Evolutionary conservation across 345 rosid genomes (phyloP), one percentile per base, ranked within the genome.

Genomic region (Euphorbia lathyris): DNA sequence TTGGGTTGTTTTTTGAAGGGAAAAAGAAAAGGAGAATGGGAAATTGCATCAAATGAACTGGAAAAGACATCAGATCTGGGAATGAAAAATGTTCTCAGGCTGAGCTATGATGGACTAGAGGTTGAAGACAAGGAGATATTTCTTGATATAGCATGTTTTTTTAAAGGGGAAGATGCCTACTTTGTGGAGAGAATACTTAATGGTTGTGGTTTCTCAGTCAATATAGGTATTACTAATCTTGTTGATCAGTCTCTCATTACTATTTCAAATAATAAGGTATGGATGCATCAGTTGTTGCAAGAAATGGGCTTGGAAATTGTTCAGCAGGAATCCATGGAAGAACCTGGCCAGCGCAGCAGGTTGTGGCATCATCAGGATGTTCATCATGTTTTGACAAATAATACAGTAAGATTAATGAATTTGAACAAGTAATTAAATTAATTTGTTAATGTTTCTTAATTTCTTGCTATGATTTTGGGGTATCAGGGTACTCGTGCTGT

Each of bases 141-240:
- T 70, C 73, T 70, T 29, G 73, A 70, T 29, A 30, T 70, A n/a
- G 67, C 73, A n/a, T 70, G 66, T 29, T 70, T 70, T 48, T 70
- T 61, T 32, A 61, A 42, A 47, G 67, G 66, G 2, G 25, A 19
- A 34, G 50, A 48, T 23, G 32, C 20, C 1, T 10, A 20, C 36
- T 14, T 13, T 14, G 58, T 70, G 27, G 13, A 26, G 20, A 27
- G 51, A 29, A 34, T 61, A 60, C 25, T 70, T 19, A 50, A 48
- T 20, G 47, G 59, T 1, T 47, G 47, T 14, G 16, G 32, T 60
- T 25, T 32, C 42, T 58, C 17, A 5, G 34, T 16, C 7, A 22
- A 70, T 17, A n/a, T 50, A 1, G 36, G 9, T 3, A 13, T 48
- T 6, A 59, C 4, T 34, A 22, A 5, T 59, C 67, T 70, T 20